These are phyloP conservation scores for Porogramme epimiltina DNA, from an alignment of 1,284 basidiomycete species.

Conservation along the genomic window DNA sequence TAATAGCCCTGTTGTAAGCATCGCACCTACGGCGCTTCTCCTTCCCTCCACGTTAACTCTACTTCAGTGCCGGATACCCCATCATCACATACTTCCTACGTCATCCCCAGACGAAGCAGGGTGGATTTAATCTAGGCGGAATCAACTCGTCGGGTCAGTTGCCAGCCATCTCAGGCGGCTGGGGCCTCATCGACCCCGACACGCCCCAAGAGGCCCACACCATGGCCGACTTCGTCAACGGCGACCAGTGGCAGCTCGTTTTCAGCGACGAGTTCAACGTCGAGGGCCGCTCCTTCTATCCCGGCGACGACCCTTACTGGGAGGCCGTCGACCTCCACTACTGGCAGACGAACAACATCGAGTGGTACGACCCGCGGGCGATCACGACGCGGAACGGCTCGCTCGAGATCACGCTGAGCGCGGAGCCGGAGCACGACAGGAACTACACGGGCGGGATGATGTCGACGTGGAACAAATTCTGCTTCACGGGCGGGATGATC, in stretches of 20 bases:
- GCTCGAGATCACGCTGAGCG: conserved; percentile 76
- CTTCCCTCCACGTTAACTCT: too few relatives aligned
- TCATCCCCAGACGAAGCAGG: conserved; percentile 45
- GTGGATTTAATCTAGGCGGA: conserved; percentile 79
- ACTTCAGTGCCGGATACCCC: not conserved
- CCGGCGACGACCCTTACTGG: conserved; percentile 5
- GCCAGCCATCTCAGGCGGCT: conserved; percentile 59
- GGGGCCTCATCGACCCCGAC: conserved; percentile 73
- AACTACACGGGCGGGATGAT: conserved; percentile 76
- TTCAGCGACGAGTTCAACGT: conserved; percentile 46
- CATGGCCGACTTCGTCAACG: conserved; percentile 55
- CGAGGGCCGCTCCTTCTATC: conserved; percentile 1
- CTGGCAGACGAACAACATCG: conserved; percentile 1
- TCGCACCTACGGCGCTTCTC: conserved; percentile 1
- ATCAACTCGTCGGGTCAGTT: conserved; percentile 80
- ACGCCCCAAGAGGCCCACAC: conserved; percentile 68
- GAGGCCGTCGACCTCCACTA: conserved; percentile 4
- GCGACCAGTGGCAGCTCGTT: conserved; percentile 60
- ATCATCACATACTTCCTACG: not conserved
- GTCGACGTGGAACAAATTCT: conserved; percentile 88
- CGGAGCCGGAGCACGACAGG: conserved; percentile 70
- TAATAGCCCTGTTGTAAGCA: conserved; percentile 78
- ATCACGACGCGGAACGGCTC: conserved; percentile 50
- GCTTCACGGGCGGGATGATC: conserved; percentile 86
- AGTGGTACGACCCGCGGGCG: conserved; percentile 3